Evolutionary conservation across 1,139 yeast genomes (phyloP), one percentile per base, ranked within the genome.

Genomic region (Suhomyces bolitotheri): DNA sequence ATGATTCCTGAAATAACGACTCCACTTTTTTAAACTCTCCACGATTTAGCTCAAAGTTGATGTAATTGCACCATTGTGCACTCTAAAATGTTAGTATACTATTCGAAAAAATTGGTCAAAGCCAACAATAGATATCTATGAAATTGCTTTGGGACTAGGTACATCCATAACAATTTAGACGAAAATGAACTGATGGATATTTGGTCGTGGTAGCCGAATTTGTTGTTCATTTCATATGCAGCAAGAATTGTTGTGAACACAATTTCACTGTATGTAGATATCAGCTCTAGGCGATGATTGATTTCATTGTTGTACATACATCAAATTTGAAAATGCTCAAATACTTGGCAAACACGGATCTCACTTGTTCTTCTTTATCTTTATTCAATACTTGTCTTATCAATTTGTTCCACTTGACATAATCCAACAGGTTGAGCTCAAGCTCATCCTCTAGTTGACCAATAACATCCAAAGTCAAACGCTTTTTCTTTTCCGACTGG

Each of bases 11-110:
- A 54, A 86, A 86, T 23, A 85, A 60, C 25, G 67, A 64, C 50
- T 83, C 94, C 10, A 80, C 92, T 36, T 72, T 73, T 31, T 72
- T 69, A 51, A 81, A 81, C 50, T 88, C 92, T 34, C 82, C 83
- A 43, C 85, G 69, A 35, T 72, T 73, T 45, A 85, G 61, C 56
- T 86, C 90, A 49, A 76, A 76, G 40, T 79, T 77, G 40, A 88
- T 77, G 56, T 86, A 89, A 34, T 67, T 72, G 27, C 80, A 70
- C 97, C 97, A 88, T 36, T 79, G 75, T 11, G 73, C 71, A 2
- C 85, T 80, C 56, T 72, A 62, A n/a, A 40, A 23, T 28, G 39
- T 34, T 29, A 36, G 46, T 41, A 40, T 3, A 21, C 6, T 25
- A 12, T n/a, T 25, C 11, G 8, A 16, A 7, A 13, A 20, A 4